These are phyloP conservation scores for Crataegus laevigata DNA, from an alignment of 306 rosid genomes.

Conservation along the genomic window DNA sequence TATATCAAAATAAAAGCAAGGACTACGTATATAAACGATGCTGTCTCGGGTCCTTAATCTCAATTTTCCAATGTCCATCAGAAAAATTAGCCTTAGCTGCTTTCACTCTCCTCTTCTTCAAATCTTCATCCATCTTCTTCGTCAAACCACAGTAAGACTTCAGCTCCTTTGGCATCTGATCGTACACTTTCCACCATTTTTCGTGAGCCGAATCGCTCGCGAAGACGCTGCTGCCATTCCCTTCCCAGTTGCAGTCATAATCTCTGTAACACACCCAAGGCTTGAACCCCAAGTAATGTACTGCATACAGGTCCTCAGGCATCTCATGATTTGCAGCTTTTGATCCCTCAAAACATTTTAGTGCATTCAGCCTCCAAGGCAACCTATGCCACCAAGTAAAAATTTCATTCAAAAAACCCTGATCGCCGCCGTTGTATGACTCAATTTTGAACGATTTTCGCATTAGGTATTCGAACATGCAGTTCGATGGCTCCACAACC, in stretches of 20 bases:
- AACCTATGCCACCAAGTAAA: conserved; percentile 91
- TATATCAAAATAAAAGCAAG: not conserved
- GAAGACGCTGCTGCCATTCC: conserved; percentile 17
- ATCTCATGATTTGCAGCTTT: conserved; percentile 1
- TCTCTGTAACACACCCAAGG: conserved; percentile 91
- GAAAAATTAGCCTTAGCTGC: conserved; percentile 34
- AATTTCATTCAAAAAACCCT: conserved; percentile 67
- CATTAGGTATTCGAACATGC: conserved; percentile 60
- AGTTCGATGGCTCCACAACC: conserved; percentile 69
- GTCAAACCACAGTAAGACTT: conserved; percentile 54
- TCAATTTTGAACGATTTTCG: conserved; percentile 15
- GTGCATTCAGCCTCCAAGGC: conserved; percentile 35
- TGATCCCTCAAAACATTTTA: conserved; percentile 21
- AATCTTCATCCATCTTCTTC: conserved; percentile 29
- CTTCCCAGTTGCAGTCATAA: conserved; percentile 91
- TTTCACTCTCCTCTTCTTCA: conserved; percentile 27
- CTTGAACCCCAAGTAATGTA: conserved; percentile 76
- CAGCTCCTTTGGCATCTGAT: conserved; percentile 47
- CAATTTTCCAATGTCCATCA: conserved; percentile 60
- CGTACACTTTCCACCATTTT: conserved; percentile 69
- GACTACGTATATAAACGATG: not conserved
- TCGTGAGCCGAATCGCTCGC: conserved; percentile 58
- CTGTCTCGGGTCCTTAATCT: conserved; percentile 48
- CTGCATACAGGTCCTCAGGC: conserved; percentile 15
- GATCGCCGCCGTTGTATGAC: conserved; percentile 80